These are phyloP conservation scores for Linderniella brevidens DNA, from an alignment of 257 asterid genomes.

Conservation along the genomic window DNA sequence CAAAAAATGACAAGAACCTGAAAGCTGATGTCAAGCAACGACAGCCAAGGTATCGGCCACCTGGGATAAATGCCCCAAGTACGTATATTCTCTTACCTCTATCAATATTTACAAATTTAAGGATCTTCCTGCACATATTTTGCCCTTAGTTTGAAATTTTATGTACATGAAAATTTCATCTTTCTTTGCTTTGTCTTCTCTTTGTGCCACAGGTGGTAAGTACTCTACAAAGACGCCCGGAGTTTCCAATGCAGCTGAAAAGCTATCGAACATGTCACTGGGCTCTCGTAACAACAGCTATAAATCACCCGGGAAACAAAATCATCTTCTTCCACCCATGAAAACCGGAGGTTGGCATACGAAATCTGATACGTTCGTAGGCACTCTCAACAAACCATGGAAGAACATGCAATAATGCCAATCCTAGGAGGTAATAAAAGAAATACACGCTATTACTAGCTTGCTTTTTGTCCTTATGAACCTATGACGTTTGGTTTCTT, in stretches of 20 bases:
- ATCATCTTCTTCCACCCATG: conserved; percentile 52
- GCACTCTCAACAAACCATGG: conserved; percentile 36
- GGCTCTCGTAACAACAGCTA: conserved; percentile 31
- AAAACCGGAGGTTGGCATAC: conserved; percentile 95
- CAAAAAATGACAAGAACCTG: conserved; percentile 28
- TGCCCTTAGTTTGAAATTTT: not conserved
- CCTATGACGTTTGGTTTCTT: too few relatives aligned
- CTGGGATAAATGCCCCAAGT: conserved; percentile 38
- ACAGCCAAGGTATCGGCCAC: conserved; percentile 67
- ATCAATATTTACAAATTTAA: too few relatives aligned
- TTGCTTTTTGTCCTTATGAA: not conserved
- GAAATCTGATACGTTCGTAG: not conserved
- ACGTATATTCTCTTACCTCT: conserved; percentile 12
- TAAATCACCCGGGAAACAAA: conserved; percentile 24
- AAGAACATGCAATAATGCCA: conserved; percentile 33
- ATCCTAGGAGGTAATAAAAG: conserved; percentile 36
- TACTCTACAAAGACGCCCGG: conserved; percentile 22
- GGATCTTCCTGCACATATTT: too few relatives aligned
- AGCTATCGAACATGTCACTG: conserved; percentile 39
- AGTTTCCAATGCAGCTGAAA: conserved; percentile 37
- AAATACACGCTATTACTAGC: not conserved
- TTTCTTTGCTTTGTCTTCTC: not conserved
- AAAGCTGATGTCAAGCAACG: conserved; percentile 29
- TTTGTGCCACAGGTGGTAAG: conserved; percentile 16
- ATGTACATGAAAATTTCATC: not conserved